Conservation (phyloP, 176 grass and related monocot species). For the Thalia dealbata region DNA sequence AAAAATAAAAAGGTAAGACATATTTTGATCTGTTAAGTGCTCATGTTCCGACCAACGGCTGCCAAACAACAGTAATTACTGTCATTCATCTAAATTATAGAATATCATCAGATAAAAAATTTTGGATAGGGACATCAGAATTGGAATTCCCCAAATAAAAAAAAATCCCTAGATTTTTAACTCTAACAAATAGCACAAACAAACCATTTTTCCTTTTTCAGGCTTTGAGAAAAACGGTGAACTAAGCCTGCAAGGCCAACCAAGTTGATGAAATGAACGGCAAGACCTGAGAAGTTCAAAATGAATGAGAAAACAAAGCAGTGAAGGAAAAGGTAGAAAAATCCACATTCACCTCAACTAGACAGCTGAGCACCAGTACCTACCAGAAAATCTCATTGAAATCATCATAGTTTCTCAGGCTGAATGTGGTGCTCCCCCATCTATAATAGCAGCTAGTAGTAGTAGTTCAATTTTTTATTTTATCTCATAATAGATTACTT, state of each 20-base stretch:
- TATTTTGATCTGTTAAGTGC: background rate
- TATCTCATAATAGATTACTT: too few relatives aligned
- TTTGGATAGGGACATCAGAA: background rate
- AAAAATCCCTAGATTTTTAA: background rate
- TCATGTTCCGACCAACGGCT: background rate
- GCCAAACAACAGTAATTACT: background rate
- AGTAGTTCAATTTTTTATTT: too few relatives aligned
- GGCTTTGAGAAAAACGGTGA: conserved; percentile 73
- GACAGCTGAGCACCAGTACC: background rate
- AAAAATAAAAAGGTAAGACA: background rate
- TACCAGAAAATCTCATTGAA: conserved; percentile 97
- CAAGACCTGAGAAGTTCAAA: conserved; percentile 47
- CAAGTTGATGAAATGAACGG: conserved; percentile 40
- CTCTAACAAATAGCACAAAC: background rate
- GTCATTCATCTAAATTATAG: background rate
- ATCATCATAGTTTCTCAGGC: conserved; percentile 98
- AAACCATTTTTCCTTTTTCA: conserved; percentile 42
- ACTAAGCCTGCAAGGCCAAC: conserved; percentile 63
- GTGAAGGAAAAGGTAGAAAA: conserved; percentile 13
- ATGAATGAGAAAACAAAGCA: background rate
- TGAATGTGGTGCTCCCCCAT: conserved; percentile 77
- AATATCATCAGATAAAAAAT: background rate
- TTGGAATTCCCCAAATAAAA: background rate
- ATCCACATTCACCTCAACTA: conserved; percentile 6
- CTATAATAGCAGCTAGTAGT: too few relatives aligned